Conservation (phyloP, 139 green algal genomes). For the Zygnema circumcarinatum region DNA sequence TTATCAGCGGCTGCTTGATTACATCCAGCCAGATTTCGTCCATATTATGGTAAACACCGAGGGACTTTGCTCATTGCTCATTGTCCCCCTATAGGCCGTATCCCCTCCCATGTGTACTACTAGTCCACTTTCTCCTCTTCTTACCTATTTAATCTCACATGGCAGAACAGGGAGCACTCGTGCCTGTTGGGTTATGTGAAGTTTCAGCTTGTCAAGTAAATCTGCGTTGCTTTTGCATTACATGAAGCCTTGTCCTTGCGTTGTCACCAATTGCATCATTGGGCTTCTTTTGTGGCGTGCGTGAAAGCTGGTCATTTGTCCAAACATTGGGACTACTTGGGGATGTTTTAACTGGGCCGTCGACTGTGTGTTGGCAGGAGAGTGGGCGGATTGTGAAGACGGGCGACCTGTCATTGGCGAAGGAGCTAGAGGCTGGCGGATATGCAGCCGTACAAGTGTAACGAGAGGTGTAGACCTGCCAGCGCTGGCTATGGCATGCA, state of each 20-base stretch:
- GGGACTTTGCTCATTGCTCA: background rate
- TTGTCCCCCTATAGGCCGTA: background rate
- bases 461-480: background rate
- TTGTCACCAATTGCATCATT: constrained; percentile 1
- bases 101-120: background rate
- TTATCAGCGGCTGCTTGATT: constrained; percentile 92
- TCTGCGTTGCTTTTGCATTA: too few relatives aligned
- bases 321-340: background rate
- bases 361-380: constrained; percentile 47
- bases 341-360: constrained; percentile 15
- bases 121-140: background rate
- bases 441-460: constrained; percentile 64
- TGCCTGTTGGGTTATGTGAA: too few relatives aligned
- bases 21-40: constrained; percentile 79
- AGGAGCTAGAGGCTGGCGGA: constrained; percentile 72
- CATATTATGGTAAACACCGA: constrained; percentile 78
- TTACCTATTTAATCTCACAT: too few relatives aligned
- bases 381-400: constrained; percentile 71
- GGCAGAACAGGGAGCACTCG: too few relatives aligned
- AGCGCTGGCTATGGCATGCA: too few relatives aligned
- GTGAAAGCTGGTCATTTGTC: background rate
- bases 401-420: constrained; percentile 70
- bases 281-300: constrained; percentile 12
- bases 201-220: too few relatives aligned
- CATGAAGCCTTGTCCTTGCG: background rate